phyloP scores from a whole-genome alignment of 1,284 basidiomycete species.

The Exobasidium cylindrosporum region DNA sequence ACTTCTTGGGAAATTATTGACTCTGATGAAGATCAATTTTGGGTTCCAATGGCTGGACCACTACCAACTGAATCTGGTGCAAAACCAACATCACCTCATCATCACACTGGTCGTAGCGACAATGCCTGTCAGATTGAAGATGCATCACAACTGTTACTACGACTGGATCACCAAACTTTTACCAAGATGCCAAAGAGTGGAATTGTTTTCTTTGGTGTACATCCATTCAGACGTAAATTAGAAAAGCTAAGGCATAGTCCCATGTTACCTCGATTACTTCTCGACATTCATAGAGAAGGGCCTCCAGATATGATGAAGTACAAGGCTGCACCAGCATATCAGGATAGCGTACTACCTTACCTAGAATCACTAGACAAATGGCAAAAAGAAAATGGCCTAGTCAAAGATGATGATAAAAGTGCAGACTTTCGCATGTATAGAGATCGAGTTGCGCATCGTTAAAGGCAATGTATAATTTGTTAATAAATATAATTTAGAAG shows the following conservation, averaged over 20 bases:
- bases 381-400: constrained; percentile 57
- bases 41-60: constrained; percentile 52
- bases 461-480: background rate
- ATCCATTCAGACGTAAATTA: constrained; percentile 57
- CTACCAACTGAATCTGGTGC: constrained; percentile 18
- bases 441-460: background rate
- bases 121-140: constrained; percentile 19
- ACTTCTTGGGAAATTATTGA: constrained; percentile 59
- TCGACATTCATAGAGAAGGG: constrained; percentile 56
- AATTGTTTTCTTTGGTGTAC: constrained; percentile 58
- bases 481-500: background rate
- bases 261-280: constrained; percentile 56
- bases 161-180: constrained; percentile 56
- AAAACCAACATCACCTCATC: constrained; percentile 14
- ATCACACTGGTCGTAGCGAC: constrained; percentile 12
- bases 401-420: constrained; percentile 42
- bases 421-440: constrained; percentile 23
- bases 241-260: constrained; percentile 57
- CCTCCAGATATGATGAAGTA: constrained; percentile 56
- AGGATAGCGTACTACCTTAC: constrained; percentile 56
- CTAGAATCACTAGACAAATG: constrained; percentile 55
- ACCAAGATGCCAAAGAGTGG: constrained; percentile 57
- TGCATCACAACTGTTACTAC: constrained; percentile 31
- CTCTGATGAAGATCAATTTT: constrained; percentile 55
- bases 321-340: constrained; percentile 56